Base-by-base conservation (phyloP, 2,329 filamentous ascomycete genomes). In the Capronia americana region DNA sequence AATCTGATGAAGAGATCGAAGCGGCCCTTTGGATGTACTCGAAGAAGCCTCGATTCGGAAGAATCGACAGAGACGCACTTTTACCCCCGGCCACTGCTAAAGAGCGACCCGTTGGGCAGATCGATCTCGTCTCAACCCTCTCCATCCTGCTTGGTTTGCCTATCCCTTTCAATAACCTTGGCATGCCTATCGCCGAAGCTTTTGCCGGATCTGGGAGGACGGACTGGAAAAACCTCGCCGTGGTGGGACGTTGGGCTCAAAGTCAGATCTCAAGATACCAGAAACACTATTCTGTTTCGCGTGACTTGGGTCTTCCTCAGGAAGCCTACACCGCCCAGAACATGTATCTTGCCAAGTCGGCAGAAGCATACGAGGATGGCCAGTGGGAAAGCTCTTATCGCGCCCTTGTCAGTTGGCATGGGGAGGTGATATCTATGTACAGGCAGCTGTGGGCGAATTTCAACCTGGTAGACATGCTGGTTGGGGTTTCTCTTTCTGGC, bases 11-110 rank as follows among this genome's bases (percentile, higher is more conserved):
- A 70, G 95, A 99, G 77, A 87, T 99, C 6, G 89, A 99, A 78
- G 93, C 95, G 63, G 93, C 95, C 1, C 79, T 99, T 55, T 99
- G 95, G 94, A 96, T 99, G 93, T 99, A 98, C 77, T 96, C 95
- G 1, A 96, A 93, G 78, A 89, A 87, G 72, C 88, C 88, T 0
- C 78, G 92, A 10, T 99, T 99, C 77, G 95, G 95, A 17, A 88
- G 93, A 46, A 91, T 87, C 1, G 83, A 86, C 57, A 80, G 86
- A 2, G 85, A 87, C 5, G 85, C 84, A 70, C 76, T 79, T 14
- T 80, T 82, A 23, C 89, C 88, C 20, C 88, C 87, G 6, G 78
- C 81, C n/a, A 92, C 86, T 24, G 93, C 93, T 48, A 96, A 95
- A 77, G 86, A 89, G 24, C 85, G 91, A 10, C 88, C 91, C n/a